Percentiles rank a stretch among this genome's conserved stretches.
phyloP scores from a whole-genome alignment of 257 asterid genomes.

The Nemophila menziesii region DNA sequence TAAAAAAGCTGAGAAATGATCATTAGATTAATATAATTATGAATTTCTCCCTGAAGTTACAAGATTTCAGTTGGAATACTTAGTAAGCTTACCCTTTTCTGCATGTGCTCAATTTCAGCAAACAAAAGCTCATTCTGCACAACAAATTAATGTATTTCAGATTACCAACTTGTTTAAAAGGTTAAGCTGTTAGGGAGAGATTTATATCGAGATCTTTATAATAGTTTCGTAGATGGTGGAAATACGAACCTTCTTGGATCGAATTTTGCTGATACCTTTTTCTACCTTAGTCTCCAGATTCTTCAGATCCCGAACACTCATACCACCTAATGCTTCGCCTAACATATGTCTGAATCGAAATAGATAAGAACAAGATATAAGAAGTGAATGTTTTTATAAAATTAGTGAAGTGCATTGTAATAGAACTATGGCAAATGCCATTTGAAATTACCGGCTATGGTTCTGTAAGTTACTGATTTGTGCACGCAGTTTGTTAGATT shows the following conservation, averaged over 20 bases:
- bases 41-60: neutral
- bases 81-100: slow-evolving; percentile 60
- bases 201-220: no score
- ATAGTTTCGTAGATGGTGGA: neutral
- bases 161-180: no score
- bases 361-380: neutral
- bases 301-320: slow-evolving; percentile 46
- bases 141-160: no score
- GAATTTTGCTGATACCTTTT: slow-evolving; percentile 54
- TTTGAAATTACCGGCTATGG: slow-evolving; percentile 42
- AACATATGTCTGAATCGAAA: slow-evolving; percentile 46
- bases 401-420: neutral
- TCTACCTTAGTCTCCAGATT: slow-evolving; percentile 63
- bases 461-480: slow-evolving; percentile 72
- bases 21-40: neutral
- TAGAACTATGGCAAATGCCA: neutral
- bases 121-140: slow-evolving; percentile 77
- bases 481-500: slow-evolving; percentile 65
- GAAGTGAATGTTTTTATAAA: neutral
- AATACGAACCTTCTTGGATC: slow-evolving; percentile 57
- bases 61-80: neutral
- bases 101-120: slow-evolving; percentile 90
- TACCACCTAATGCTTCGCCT: slow-evolving; percentile 57
- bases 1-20: slow-evolving; percentile 7
- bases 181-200: no score